These are phyloP conservation scores for Theileria luwenshuni DNA, from an alignment of 169 alveolate genomes.

Conservation along the genomic window DNA sequence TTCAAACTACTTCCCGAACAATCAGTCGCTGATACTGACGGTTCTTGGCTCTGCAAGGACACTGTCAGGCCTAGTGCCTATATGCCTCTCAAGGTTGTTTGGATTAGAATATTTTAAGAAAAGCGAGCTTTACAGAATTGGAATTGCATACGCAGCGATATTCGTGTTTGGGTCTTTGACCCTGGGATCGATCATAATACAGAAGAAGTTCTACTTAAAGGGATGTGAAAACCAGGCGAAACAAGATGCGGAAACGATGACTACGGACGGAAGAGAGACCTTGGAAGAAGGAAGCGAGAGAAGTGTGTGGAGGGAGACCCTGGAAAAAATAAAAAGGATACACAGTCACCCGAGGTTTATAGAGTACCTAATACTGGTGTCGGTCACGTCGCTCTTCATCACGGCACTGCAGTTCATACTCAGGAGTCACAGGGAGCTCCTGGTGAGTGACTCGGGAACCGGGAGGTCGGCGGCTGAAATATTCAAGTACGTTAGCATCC, in stretches of 20 bases:
- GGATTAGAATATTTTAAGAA: background rate
- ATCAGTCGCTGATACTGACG: conserved; percentile 27
- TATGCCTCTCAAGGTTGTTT: conserved; percentile 19
- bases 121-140: conserved; percentile 2
- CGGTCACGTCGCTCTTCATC: conserved; percentile 23
- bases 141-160: conserved; percentile 17
- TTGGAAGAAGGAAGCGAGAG: conserved; percentile 2
- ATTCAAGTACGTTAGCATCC: background rate
- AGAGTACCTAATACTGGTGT: conserved; percentile 25
- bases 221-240: too few species aligned
- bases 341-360: background rate
- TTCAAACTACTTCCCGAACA: conserved; percentile 45
- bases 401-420: conserved; percentile 41
- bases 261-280: conserved; percentile 5
- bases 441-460: background rate
- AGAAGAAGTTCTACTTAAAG: too few species aligned
- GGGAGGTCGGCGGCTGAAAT: conserved; percentile 21
- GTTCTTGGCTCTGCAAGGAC: conserved; percentile 52
- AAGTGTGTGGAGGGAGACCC: background rate
- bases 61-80: conserved; percentile 41
- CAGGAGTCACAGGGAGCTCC: conserved; percentile 48
- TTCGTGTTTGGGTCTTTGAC: conserved; percentile 22
- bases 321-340: conserved; percentile 1
- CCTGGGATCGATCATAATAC: conserved; percentile 30
- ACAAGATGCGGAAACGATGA: too few species aligned